A percentile compares a stretch with the other conserved stretches of the same genome.
phyloP scores from a whole-genome alignment of 768 basidiomycete species.

The Tephrocybe sp. region DNA sequence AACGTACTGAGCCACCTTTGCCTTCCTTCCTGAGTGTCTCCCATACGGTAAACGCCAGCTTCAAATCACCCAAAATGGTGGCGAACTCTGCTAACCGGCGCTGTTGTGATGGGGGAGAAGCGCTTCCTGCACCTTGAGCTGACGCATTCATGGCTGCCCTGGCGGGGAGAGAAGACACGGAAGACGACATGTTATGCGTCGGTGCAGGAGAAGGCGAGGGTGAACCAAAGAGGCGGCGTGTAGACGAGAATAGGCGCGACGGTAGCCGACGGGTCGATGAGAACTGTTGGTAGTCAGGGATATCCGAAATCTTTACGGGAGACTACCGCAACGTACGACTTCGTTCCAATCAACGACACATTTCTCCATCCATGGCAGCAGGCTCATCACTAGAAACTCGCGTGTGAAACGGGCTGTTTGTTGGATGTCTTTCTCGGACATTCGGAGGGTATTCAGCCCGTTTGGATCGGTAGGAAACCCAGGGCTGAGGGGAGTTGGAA shows the following conservation, averaged over 20 bases:
- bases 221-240: slow-evolving; percentile 79
- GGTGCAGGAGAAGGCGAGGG: slow-evolving; percentile 48
- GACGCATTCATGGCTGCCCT: slow-evolving; percentile 36
- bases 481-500: slow-evolving; percentile 18
- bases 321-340: slow-evolving; percentile 45
- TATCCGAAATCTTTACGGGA: too few relatives aligned
- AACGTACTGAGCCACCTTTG: slow-evolving; percentile 81
- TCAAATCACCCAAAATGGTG: slow-evolving; percentile 88
- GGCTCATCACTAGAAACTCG: slow-evolving; percentile 86
- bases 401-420: slow-evolving; percentile 76
- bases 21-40: slow-evolving; percentile 85
- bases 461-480: slow-evolving; percentile 25
- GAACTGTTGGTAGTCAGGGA: too few relatives aligned
- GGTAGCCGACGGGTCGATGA: slow-evolving; percentile 77
- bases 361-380: slow-evolving; percentile 97
- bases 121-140: slow-evolving; percentile 22
- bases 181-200: slow-evolving; percentile 35
- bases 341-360: slow-evolving; percentile 95
- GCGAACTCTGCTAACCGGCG: slow-evolving; percentile 95
- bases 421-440: slow-evolving; percentile 74
- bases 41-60: slow-evolving; percentile 81
- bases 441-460: slow-evolving; percentile 42
- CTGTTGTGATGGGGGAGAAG: slow-evolving; percentile 58
- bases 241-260: slow-evolving; percentile 83
- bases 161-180: slow-evolving; percentile 39